A percentile compares a stretch with the other conserved stretches of the same genome.
Conservation (phyloP, 106 monocot species). For the Dendrobium nobile region DNA sequence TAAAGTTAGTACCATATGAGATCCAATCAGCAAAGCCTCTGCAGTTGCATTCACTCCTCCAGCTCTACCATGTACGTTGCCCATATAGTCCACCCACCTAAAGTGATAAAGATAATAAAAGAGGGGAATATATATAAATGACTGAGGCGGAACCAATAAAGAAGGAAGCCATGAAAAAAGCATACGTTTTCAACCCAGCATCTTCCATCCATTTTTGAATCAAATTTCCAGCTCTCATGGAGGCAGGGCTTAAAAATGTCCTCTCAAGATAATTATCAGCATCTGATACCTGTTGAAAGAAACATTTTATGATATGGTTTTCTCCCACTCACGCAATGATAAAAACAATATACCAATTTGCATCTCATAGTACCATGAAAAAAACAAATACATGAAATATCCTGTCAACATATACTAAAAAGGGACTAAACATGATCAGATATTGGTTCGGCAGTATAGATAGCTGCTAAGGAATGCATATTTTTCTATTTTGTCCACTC, state of each 20-base stretch:
- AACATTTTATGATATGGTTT: not conserved
- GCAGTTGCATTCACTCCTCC: constrained; percentile 42
- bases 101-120: not conserved
- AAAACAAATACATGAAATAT: not conserved
- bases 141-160: not conserved
- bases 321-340: not conserved
- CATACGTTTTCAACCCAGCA: constrained; percentile 82
- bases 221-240: constrained; percentile 50
- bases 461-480: not conserved
- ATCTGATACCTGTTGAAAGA: constrained; percentile 71
- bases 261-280: constrained; percentile 75
- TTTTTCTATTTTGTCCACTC: not conserved
- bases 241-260: constrained; percentile 90
- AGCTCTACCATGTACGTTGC: constrained; percentile 79
- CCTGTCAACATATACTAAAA: not conserved
- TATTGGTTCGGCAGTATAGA: not conserved
- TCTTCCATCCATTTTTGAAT: constrained; percentile 91
- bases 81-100: constrained; percentile 93
- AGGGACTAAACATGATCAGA: not conserved
- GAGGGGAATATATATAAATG: not conserved
- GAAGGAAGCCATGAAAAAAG: not conserved
- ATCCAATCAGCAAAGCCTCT: constrained; percentile 71
- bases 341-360: not conserved
- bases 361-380: not conserved
- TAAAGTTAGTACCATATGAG: constrained; percentile 54